Conservation (phyloP, 139 green algal species). For the Volvox reticuliferus region DNA sequence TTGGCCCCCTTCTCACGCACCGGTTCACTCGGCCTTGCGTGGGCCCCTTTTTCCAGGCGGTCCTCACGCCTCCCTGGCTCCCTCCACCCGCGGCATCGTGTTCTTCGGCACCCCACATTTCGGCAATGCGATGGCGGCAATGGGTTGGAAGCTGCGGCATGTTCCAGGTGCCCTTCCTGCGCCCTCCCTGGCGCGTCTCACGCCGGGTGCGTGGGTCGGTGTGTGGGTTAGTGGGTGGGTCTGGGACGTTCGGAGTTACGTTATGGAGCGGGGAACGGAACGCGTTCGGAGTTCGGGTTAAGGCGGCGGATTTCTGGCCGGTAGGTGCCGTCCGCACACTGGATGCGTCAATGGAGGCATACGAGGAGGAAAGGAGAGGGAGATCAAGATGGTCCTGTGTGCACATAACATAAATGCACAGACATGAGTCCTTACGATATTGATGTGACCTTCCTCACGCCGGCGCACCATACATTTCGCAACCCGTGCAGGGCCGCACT, state of each 20-base stretch:
- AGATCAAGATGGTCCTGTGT: no score
- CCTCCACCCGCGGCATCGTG: slow-evolving; percentile 70
- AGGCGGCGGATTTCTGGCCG: no score
- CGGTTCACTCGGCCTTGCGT: background rate
- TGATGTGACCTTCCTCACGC: background rate
- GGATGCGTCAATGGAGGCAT: background rate
- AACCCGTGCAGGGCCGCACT: slow-evolving; percentile 65
- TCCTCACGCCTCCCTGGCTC: slow-evolving; percentile 52
- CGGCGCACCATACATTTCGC: no score
- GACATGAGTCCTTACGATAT: no score
- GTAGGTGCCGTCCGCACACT: no score
- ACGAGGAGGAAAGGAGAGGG: background rate
- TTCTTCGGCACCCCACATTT: slow-evolving; percentile 89
- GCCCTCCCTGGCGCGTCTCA: slow-evolving; percentile 73
- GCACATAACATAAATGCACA: no score
- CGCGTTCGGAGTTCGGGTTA: no score
- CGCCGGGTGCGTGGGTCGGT: slow-evolving; percentile 46
- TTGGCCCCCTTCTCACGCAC: no score
- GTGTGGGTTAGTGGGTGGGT: background rate
- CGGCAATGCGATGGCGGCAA: slow-evolving; percentile 80
- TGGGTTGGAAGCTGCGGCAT: slow-evolving; percentile 85
- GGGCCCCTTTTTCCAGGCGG: slow-evolving; percentile 13
- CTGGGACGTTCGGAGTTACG: no score
- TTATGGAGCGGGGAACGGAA: no score
- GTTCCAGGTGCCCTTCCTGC: slow-evolving; percentile 71